Evolutionary conservation across 1,284 basidiomycete genomes (phyloP).

Genomic region (Rhodotorula glutinis): DNA sequence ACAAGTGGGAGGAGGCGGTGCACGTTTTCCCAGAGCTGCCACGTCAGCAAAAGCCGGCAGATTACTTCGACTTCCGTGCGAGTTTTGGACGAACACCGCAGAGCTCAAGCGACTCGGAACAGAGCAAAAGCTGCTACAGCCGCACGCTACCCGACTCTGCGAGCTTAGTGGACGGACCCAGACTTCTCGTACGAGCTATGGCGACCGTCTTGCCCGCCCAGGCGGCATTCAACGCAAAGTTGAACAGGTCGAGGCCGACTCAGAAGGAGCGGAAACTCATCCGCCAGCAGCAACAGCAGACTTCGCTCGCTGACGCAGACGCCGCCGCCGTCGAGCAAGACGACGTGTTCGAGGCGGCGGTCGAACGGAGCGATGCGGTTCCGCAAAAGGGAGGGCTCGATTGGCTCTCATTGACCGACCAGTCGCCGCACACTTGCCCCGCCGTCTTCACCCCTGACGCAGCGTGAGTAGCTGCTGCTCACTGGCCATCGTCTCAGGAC

Average conservation of each 20-base stretch:
- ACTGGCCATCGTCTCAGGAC: too few relatives aligned
- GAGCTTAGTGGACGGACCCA: background rate
- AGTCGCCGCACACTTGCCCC: conserved; percentile 14
- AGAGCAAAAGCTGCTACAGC: too few relatives aligned
- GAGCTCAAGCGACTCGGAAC: too few relatives aligned
- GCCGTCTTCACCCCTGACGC: conserved; percentile 30
- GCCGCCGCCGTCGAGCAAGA: too few relatives aligned
- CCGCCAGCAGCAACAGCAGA: conserved; percentile 1
- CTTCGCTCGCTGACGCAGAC: background rate
- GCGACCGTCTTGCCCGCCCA: background rate
- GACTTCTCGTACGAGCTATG: background rate
- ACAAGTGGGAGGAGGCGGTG: too few relatives aligned
- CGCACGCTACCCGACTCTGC: background rate
- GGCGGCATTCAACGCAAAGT: conserved; percentile 3
- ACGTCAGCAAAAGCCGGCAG: too few relatives aligned
- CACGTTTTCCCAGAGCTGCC: too few relatives aligned
- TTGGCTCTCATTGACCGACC: conserved; percentile 20
- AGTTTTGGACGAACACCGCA: too few relatives aligned
- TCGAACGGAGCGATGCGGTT: too few relatives aligned
- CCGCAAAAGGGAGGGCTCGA: conserved; percentile 1
- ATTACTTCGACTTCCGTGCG: too few relatives aligned
- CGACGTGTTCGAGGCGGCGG: too few relatives aligned
- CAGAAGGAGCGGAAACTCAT: conserved; percentile 16
- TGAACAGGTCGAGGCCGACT: conserved; percentile 6
- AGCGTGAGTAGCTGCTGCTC: conserved; percentile 3